These are phyloP conservation scores for Pseudoperonospora humuli DNA, from an alignment of 352 stramenopile genomes.

Conservation along the genomic window DNA sequence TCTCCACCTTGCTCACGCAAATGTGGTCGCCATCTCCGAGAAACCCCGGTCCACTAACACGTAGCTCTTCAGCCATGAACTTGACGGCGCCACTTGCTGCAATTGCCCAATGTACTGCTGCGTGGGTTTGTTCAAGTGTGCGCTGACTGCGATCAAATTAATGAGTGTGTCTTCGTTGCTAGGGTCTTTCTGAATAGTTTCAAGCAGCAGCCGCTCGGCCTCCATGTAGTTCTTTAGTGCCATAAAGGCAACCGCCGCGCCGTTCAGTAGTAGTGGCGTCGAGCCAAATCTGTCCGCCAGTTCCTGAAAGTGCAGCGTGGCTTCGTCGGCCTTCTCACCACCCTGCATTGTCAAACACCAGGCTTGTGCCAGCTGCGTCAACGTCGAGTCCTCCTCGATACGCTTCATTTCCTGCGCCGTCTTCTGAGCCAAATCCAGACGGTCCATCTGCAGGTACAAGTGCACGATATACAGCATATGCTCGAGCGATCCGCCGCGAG, in stretches of 20 bases:
- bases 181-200: constrained; percentile 80
- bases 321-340: constrained; percentile 81
- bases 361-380: constrained; percentile 90
- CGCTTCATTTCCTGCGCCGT: constrained; percentile 85
- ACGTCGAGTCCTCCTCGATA: constrained; percentile 94
- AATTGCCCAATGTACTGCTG: constrained; percentile 76
- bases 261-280: constrained; percentile 88
- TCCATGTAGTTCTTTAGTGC: constrained; percentile 86
- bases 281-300: constrained; percentile 92
- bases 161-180: constrained; percentile 89
- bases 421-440: constrained; percentile 88
- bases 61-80: constrained; percentile 69
- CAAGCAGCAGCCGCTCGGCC: constrained; percentile 83
- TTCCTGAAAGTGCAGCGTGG: constrained; percentile 89
- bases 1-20: constrained; percentile 53
- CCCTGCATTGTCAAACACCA: constrained; percentile 85
- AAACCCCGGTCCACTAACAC: constrained; percentile 59
- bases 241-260: constrained; percentile 88
- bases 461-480: constrained; percentile 85
- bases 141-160: constrained; percentile 89
- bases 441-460: constrained; percentile 91
- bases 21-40: constrained; percentile 54
- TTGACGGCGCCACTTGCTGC: constrained; percentile 61
- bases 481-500: constrained; percentile 88
- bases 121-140: constrained; percentile 85